Evolutionary conservation across 2,329 filamentous ascomycete species (phyloP), one percentile per base, ranked within the genome.

Genomic region (Exophiala alcalophila): DNA sequence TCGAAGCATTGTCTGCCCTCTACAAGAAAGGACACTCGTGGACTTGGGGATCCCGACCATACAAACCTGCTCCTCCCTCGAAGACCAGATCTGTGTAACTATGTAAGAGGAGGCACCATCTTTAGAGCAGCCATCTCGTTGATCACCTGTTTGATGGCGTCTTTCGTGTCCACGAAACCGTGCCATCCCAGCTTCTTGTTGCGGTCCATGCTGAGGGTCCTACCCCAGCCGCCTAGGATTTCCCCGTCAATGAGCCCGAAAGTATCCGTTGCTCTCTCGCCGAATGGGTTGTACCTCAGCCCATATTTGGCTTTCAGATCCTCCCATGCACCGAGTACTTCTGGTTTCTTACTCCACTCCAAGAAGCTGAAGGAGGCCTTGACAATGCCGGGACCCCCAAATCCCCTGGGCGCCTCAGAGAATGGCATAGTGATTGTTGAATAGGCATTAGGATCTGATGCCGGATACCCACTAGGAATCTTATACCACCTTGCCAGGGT

Each of bases 401-500:
- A 47, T 10, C 48, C 40, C 8, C 40, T 35, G 14, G 36, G 40
- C n/a, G 39, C 23, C 12, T 19, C 26, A 14, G 44, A 21, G 15
- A 34, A 38, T n/a, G 35, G 36, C 19, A 57, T 57, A 7, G 46
- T 51, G 0, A 59, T 44, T 12, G 52, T 43, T 15, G 39, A 36
- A 41, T 56, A 57, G 8, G 51, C 37, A 5, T 33, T 25, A n/a
- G 28, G 26, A n/a, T 50, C 48, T 39, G 35, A 50, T 32, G 48
- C 55, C 37, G 63, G 67, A 5, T 52, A 53, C 1, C 43, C 57
- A 53, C 63, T 67, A 7, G 57, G 48, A 0, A 69, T 58, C 0
- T 63, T 60, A 54, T 69, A 74, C 63, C 68, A 70, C 3, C 54
- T 50, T 0, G 70, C 72, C 4, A 74, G 58, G 41, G 66, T 63